A percentile compares a stretch with the other conserved stretches of the same genome.
phyloP scores from a whole-genome alignment of 768 basidiomycete genomes.

The Tylopilus sp. region DNA sequence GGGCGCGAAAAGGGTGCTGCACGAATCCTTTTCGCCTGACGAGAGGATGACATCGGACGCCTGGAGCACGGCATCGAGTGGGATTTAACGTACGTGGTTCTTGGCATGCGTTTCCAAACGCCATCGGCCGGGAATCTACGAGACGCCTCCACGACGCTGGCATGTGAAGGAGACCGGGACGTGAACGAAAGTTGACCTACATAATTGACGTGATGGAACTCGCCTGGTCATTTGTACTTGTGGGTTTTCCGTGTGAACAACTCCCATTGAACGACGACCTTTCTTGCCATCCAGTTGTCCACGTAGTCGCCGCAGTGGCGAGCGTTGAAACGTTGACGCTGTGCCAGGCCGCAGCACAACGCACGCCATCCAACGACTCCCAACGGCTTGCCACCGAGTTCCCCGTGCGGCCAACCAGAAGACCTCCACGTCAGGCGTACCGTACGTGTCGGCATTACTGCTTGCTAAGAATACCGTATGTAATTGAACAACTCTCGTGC shows the following conservation, averaged over 20 bases:
- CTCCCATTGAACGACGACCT: too few relatives aligned
- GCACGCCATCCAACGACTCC: not conserved
- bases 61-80: not conserved
- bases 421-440: conserved; percentile 5
- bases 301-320: conserved; percentile 13
- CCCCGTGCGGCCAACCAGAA: not conserved
- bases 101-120: conserved; percentile 30
- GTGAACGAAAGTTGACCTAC: conserved; percentile 24
- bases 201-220: conserved; percentile 24
- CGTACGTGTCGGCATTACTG: conserved; percentile 12
- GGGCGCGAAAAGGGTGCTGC: not conserved
- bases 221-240: not conserved
- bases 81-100: conserved; percentile 30
- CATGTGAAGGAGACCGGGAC: conserved; percentile 31
- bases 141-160: conserved; percentile 35
- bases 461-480: conserved; percentile 1
- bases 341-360: too few relatives aligned
- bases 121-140: conserved; percentile 21
- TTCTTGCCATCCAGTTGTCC: conserved; percentile 12
- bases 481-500: conserved; percentile 6
- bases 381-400: not conserved
- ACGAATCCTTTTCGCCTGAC: not conserved
- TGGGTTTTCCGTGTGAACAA: conserved; percentile 14
- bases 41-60: not conserved
- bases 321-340: too few relatives aligned